Evolutionary conservation across 1,284 basidiomycete species (phyloP), one percentile per base, ranked within the genome.

Genomic region (Fomes fomentarius): DNA sequence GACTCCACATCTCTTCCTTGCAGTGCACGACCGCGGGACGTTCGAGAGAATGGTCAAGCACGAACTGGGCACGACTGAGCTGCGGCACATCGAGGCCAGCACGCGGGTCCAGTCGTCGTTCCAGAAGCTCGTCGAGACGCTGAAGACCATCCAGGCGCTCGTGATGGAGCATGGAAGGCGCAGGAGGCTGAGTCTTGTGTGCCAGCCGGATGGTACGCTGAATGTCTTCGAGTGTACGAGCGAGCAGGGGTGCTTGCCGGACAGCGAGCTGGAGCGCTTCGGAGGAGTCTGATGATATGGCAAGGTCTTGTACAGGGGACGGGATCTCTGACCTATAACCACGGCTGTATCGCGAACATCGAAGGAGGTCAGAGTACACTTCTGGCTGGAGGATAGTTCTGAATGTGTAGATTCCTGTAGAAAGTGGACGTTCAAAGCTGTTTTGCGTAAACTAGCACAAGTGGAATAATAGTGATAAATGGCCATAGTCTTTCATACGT

Each of bases 1-100:
- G 60, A 84, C 80, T 0, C 71, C 76, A 0, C 72, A 81, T 51
- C 76, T 73, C 54, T 79, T 77, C 66, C 69, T 84, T 33, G 82
- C 73, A 0, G 62, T 79, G 14, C 82, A 85, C 61, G 57, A 74
- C 19, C 67, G 72, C 11, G 83, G 82, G 0, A 64, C 41, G 1
- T 84, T 84, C 63, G 45, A 60, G 3, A 57, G 67, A 21, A 68
- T 82, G 14, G 60, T 71, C 37, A 78, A 78, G 59, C 68, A 71
- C 26, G 71, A 71, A 34, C 64, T 80, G 2, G 65, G 64, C 4
- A 71, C 69, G 24, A 47, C 67, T 2, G 72, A 76, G 43, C 53
- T 79, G 50, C 60, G 64, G 30, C 56, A 58, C 1, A 60, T 71
- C 4, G 69, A 71, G 43, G 42, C 66, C 52, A 60, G 65, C n/a